Evolutionary conservation across 257 asterid genomes (phyloP).

Genomic region (Linaria vulgaris): DNA sequence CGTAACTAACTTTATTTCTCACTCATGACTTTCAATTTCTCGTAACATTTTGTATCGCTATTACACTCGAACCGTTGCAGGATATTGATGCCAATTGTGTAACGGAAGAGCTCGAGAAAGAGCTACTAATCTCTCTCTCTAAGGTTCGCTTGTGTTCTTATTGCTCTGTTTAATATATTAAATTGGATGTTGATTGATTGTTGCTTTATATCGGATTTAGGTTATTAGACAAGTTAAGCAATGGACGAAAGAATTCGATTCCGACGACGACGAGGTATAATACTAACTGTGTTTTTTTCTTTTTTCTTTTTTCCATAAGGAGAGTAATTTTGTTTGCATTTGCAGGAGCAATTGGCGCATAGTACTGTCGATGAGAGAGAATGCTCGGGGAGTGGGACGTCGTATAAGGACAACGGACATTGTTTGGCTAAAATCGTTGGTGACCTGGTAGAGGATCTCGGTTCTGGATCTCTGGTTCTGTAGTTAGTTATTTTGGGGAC

Average conservation of each 20-base stretch:
- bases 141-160: conserved; percentile 38
- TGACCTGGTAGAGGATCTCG: conserved; percentile 48
- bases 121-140: conserved; percentile 65
- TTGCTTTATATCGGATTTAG: conserved; percentile 34
- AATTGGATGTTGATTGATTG: neutral
- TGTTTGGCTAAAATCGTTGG: conserved; percentile 50
- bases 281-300: neutral
- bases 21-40: conserved; percentile 1
- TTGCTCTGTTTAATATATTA: neutral
- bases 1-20: conserved; percentile 27
- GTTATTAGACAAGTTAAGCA: conserved; percentile 56
- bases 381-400: conserved; percentile 19
- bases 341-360: conserved; percentile 42
- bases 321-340: conserved; percentile 15
- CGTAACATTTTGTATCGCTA: neutral
- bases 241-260: conserved; percentile 50
- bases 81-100: conserved; percentile 34
- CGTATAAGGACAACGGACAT: conserved; percentile 34
- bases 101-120: conserved; percentile 47
- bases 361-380: conserved; percentile 27
- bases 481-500: neutral
- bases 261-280: conserved; percentile 47
- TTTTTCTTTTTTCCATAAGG: neutral
- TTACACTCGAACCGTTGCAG: conserved; percentile 34
- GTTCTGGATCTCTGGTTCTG: neutral